Evolutionary conservation across 2,329 filamentous ascomycete species (phyloP), one percentile per base, ranked within the genome.

Genomic region (Calonectria montana): DNA sequence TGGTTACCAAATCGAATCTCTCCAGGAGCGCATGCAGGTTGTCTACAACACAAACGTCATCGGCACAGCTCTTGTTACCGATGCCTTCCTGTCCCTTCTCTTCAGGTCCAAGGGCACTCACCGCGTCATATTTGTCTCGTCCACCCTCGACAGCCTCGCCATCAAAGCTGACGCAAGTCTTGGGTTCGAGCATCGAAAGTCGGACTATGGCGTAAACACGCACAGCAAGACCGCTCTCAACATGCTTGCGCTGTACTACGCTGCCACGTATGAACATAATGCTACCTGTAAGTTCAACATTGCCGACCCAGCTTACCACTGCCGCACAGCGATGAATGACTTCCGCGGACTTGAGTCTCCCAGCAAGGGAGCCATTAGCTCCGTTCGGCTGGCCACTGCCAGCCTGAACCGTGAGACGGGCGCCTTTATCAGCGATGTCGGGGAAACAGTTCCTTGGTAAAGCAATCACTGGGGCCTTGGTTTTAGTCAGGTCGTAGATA

Each of bases 201-300:
- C 10, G 31, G 62, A 72, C 43, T 72, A 48, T 43, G 67, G 71
- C 21, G 45, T 43, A 27, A 75, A 74, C 55, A 72, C 61, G 4
- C 72, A 73, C 57, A 78, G 68, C 67, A 77, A 75, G 62, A 65
- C 73, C 16, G 67, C 69, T 12, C 69, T 76, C 29, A 75, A 76
- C 45, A 77, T 76, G 65, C 59, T 76, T 23, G 67, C 53, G 16
- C 66, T 77, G 21, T 69, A 75, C 61, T 74, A 73, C 23, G 65
- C 76, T 21, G 29, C 45, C 59, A 63, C 45, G 18, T 71, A 69
- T 29, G 69, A 75, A 41, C 47, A 68, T 9, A 53, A 74, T 27
- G 10, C 59, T 1, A 29, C 67, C 39, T 70, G 66, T 70, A 72
- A 76, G 21, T 68, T 65, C 57, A 74, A 71, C 64, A 64, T 72